These are phyloP conservation scores for Cicer bijugum DNA, from an alignment of 306 rosid species.

Conservation along the genomic window DNA sequence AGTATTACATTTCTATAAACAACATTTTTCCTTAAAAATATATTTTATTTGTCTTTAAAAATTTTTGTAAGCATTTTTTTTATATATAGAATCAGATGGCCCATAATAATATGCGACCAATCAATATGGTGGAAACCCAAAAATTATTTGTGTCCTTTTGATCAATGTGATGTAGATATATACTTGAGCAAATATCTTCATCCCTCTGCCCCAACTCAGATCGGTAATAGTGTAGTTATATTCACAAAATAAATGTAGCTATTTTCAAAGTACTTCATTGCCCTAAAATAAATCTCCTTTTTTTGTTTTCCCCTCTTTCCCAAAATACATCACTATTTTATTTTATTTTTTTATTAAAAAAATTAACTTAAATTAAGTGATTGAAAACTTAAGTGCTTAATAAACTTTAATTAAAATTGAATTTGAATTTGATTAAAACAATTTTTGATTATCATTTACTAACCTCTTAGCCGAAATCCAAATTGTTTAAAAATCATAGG, in stretches of 20 bases:
- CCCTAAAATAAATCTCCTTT: slow-evolving; percentile 39
- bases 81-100: neutral
- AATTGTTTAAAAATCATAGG: too few relatives aligned
- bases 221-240: slow-evolving; percentile 41
- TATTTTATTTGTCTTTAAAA: neutral
- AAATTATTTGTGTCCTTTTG: slow-evolving; percentile 34
- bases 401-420: too few relatives aligned
- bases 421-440: too few relatives aligned
- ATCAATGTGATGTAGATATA: slow-evolving; percentile 21
- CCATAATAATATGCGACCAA: too few relatives aligned
- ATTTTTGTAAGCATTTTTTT: neutral
- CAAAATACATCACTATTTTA: neutral
- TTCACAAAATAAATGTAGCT: slow-evolving; percentile 46
- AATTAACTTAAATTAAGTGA: neutral
- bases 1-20: too few relatives aligned
- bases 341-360: too few relatives aligned
- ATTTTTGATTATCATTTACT: too few relatives aligned
- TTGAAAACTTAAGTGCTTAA: too few relatives aligned
- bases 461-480: too few relatives aligned
- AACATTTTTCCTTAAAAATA: too few relatives aligned
- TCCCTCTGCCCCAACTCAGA: slow-evolving; percentile 44
- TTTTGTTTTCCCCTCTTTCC: slow-evolving; percentile 45
- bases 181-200: slow-evolving; percentile 12
- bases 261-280: slow-evolving; percentile 43
- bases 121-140: neutral